A percentile compares a stretch with the other conserved stretches of the same genome.
These are phyloP conservation scores for Cyberlindnera amylophila DNA, from an alignment of 805 yeast genomes.

Conservation along the genomic window DNA sequence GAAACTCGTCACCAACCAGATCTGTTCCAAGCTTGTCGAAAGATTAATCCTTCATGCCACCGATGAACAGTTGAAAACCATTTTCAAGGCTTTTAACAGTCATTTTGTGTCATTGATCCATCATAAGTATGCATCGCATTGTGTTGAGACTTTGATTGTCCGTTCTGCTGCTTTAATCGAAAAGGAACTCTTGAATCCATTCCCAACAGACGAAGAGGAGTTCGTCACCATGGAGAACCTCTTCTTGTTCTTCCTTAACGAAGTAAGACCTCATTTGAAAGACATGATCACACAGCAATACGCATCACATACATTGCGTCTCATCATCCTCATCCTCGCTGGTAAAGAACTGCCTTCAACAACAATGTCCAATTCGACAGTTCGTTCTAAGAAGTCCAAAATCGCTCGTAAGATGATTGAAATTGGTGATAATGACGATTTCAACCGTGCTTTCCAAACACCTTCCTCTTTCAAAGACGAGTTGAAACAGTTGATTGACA, in stretches of 20 bases:
- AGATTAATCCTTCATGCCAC: slow-evolving; percentile 68
- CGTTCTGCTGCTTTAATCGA: slow-evolving; percentile 72
- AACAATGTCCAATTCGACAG: slow-evolving; percentile 60
- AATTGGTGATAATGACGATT: slow-evolving; percentile 73
- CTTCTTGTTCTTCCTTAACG: slow-evolving; percentile 61
- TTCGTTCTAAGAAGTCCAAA: slow-evolving; percentile 79
- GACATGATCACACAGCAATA: slow-evolving; percentile 71
- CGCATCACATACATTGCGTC: slow-evolving; percentile 83
- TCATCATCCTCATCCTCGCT: slow-evolving; percentile 64
- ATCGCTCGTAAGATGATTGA: slow-evolving; percentile 93
- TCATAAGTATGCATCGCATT: slow-evolving; percentile 93
- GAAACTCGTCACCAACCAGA: slow-evolving; percentile 89
- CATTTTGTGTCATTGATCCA: slow-evolving; percentile 72
- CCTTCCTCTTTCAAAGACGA: slow-evolving; percentile 67
- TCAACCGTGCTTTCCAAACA: slow-evolving; percentile 59
- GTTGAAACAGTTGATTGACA: slow-evolving; percentile 45
- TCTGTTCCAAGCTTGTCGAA: slow-evolving; percentile 90
- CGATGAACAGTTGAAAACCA: slow-evolving; percentile 57
- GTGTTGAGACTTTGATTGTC: slow-evolving; percentile 79
- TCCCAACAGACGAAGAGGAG: slow-evolving; percentile 32
- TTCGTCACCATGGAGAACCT: slow-evolving; percentile 60
- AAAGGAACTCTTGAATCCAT: slow-evolving; percentile 56
- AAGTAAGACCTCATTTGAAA: slow-evolving; percentile 54
- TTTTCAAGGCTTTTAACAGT: slow-evolving; percentile 68
- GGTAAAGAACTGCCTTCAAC: slow-evolving; percentile 79